phyloP scores from a whole-genome alignment of 106 monocot genomes.

The Iris macrosiphon region DNA sequence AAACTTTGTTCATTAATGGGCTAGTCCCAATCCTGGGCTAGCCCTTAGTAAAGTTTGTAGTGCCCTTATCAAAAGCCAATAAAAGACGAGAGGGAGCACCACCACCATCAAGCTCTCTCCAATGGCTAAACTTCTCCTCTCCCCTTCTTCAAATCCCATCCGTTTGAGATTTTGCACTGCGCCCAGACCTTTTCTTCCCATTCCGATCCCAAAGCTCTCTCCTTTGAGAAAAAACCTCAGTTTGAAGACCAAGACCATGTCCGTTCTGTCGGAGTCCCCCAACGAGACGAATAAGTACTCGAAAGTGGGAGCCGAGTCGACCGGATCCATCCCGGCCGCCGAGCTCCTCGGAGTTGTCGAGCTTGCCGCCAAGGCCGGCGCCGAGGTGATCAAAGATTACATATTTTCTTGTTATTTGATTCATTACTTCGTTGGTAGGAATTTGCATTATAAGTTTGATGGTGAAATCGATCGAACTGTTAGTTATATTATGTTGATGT shows the following conservation, averaged over 20 bases:
- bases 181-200: background rate
- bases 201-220: background rate
- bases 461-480: too few species aligned
- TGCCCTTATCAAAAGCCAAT: too few species aligned
- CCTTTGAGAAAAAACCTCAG: background rate
- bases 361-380: conserved; percentile 73
- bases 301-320: conserved; percentile 54
- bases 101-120: too few species aligned
- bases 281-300: conserved; percentile 33
- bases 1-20: too few species aligned
- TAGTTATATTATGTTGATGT: too few species aligned
- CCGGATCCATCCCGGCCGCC: conserved; percentile 63
- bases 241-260: conserved; percentile 10
- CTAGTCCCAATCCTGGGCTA: too few species aligned
- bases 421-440: too few species aligned
- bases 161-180: conserved; percentile 1
- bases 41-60: too few species aligned
- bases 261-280: conserved; percentile 20
- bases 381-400: conserved; percentile 37
- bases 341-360: conserved; percentile 79
- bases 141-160: conserved; percentile 14
- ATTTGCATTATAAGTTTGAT: too few species aligned
- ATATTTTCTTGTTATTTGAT: background rate
- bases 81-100: background rate
- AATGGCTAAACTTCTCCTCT: conserved; percentile 34